phyloP scores from a whole-genome alignment of 2,329 filamentous ascomycete genomes.

The Pezicula radicicola region DNA sequence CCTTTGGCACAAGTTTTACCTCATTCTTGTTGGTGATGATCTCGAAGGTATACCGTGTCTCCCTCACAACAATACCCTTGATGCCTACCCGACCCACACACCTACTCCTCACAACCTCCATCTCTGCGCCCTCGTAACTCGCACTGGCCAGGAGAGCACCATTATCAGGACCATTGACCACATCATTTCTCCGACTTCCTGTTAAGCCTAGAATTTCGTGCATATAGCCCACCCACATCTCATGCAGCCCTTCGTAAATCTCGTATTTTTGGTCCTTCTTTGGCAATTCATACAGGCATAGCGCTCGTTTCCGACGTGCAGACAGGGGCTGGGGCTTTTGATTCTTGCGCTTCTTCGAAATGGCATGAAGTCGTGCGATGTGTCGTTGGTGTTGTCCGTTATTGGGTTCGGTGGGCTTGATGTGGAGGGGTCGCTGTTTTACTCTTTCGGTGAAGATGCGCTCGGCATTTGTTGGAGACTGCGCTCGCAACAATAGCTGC shows the following conservation, averaged over 20 bases:
- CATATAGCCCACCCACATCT: slow-evolving; percentile 82
- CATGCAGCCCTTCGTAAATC: slow-evolving; percentile 74
- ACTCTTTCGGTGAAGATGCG: slow-evolving; percentile 81
- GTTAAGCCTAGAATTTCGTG: slow-evolving; percentile 68
- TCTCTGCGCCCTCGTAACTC: slow-evolving; percentile 83
- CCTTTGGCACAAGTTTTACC: slow-evolving; percentile 82
- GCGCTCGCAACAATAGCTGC: slow-evolving; percentile 71
- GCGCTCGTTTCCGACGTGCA: slow-evolving; percentile 69
- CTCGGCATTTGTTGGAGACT: slow-evolving; percentile 68
- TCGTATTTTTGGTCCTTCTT: slow-evolving; percentile 66
- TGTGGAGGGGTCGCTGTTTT: slow-evolving; percentile 74
- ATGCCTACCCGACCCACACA: slow-evolving; percentile 82
- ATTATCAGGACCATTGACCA: slow-evolving; percentile 58
- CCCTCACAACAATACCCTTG: slow-evolving; percentile 82
- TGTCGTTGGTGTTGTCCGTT: slow-evolving; percentile 54
- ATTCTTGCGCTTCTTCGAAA: slow-evolving; percentile 37
- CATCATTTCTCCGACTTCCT: slow-evolving; percentile 21
- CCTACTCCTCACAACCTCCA: slow-evolving; percentile 78
- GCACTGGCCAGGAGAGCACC: slow-evolving; percentile 61
- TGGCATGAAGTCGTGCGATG: slow-evolving; percentile 28
- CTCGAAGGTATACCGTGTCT: slow-evolving; percentile 84
- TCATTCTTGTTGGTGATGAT: slow-evolving; percentile 70
- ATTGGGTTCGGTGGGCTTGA: slow-evolving; percentile 72
- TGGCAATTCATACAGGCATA: slow-evolving; percentile 73
- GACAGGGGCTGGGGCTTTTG: slow-evolving; percentile 68